Evolutionary conservation across 257 asterid species (phyloP), one percentile per base, ranked within the genome.

Genomic region (Plantago ovata): DNA sequence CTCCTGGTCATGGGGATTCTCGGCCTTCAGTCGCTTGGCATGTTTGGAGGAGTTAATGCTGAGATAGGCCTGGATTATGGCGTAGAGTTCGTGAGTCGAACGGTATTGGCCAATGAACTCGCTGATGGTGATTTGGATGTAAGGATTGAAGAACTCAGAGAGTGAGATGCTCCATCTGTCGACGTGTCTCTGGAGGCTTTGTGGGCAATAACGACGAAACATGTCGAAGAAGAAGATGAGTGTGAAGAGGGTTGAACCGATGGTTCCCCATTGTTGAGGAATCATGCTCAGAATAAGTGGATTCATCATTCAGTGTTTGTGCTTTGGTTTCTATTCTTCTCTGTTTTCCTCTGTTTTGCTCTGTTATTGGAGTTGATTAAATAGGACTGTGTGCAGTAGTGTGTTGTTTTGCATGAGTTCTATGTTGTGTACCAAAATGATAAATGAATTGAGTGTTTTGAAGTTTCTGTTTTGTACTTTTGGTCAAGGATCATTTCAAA

Each of bases 11-110:
- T 11, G 53, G 3, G 61, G 20, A 69, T 49, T 71, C 72, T 80
- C 83, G 2, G 87, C 85, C 67, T 79, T 80, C 67, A 83, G 75
- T 10, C 59, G 64, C 52, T 72, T 73, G 28, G 78, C 80, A 0
- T 64, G 64, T 12, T 72, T 62, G 0, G 63, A 72, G 0, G 73
- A 75, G 40, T 67, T 70, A 13, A 16, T 39, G 16, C 83, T 80
- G 40, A 80, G 77, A 51, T 80, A 83, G 0, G 83, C 80, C 68
- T 80, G 78, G 9, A 80, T 76, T 12, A 68, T 57, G 19, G 42
- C 51, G 58, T 80, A 79, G 46, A 84, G 84, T 51, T 75, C 76
- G 22, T 83, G 84, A 1, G 76, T 57, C 61, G 19, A 68, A 42
- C 77, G 65, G 53, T 77, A 72, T 44, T 21, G 64, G 14, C 75